Conservation (phyloP, 345 rosid species). For the Populus euphratica region DNA sequence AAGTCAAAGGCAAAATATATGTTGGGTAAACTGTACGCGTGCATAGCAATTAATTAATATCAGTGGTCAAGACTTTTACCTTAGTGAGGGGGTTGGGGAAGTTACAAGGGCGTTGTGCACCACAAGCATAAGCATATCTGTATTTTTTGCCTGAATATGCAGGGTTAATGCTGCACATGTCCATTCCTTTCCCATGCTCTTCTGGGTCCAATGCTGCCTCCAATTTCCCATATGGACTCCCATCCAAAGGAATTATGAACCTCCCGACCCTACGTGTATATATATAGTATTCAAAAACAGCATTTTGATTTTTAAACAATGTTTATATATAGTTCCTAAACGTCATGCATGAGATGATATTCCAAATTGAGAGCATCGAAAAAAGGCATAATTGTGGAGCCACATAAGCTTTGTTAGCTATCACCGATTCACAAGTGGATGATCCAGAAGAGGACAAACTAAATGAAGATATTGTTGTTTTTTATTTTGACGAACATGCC, state of each 20-base stretch:
- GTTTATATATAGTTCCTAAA: background rate
- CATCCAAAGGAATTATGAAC: constrained; percentile 79
- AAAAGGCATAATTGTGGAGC: too few relatives aligned
- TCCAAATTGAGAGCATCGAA: background rate
- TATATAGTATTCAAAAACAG: background rate
- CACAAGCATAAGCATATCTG: constrained; percentile 88
- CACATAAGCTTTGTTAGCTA: background rate
- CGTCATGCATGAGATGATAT: background rate
- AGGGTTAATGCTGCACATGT: constrained; percentile 94
- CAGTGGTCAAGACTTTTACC: constrained; percentile 31
- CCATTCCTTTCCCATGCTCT: constrained; percentile 95
- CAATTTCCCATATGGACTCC: constrained; percentile 64
- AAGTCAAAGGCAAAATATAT: background rate
- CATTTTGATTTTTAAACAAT: too few relatives aligned
- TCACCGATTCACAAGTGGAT: too few relatives aligned
- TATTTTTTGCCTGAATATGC: constrained; percentile 60
- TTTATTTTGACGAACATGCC: background rate
- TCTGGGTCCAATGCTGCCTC: constrained; percentile 82
- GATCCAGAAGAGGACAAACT: background rate
- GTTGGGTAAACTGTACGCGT: too few relatives aligned
- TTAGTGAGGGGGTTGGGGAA: constrained; percentile 95
- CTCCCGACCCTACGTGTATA: constrained; percentile 69
- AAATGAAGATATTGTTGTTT: background rate
- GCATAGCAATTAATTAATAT: too few relatives aligned
- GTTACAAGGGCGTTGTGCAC: constrained; percentile 88